phyloP scores from a whole-genome alignment of 1,139 yeast species.

The Protomyces macrosporus region DNA sequence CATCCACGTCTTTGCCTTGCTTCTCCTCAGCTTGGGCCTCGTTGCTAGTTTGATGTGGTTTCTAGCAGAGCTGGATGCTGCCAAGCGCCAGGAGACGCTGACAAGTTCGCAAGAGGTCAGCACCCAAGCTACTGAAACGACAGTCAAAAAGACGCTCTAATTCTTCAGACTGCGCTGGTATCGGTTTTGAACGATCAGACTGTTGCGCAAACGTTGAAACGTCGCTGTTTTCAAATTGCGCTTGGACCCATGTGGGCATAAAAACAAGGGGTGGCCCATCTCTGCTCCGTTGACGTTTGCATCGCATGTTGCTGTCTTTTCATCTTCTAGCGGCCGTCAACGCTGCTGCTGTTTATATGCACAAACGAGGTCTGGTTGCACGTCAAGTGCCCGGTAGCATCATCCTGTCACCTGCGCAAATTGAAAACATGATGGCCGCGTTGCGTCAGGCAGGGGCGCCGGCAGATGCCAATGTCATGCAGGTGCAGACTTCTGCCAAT shows the following conservation, averaged over 20 bases:
- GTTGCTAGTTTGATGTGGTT: slow-evolving; percentile 20
- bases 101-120: not conserved
- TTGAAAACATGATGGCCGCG: not conserved
- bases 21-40: slow-evolving; percentile 61
- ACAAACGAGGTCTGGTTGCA: not conserved
- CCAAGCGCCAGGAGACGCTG: slow-evolving; percentile 7
- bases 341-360: not conserved
- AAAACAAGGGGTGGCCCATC: not conserved
- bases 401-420: not conserved
- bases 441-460: not conserved
- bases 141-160: not conserved
- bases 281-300: not conserved
- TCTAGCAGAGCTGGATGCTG: slow-evolving; percentile 14
- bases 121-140: not conserved
- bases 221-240: not conserved
- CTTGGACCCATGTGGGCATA: not conserved
- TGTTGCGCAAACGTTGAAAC: not conserved
- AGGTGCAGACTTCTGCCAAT: not conserved
- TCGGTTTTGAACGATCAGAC: not conserved
- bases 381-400: not conserved
- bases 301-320: not conserved
- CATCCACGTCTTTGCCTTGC: slow-evolving; percentile 61
- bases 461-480: not conserved
- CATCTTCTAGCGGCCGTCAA: not conserved
- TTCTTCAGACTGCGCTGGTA: no score